phyloP scores from a whole-genome alignment of 768 basidiomycete species.

The Tylopilus sp. region DNA sequence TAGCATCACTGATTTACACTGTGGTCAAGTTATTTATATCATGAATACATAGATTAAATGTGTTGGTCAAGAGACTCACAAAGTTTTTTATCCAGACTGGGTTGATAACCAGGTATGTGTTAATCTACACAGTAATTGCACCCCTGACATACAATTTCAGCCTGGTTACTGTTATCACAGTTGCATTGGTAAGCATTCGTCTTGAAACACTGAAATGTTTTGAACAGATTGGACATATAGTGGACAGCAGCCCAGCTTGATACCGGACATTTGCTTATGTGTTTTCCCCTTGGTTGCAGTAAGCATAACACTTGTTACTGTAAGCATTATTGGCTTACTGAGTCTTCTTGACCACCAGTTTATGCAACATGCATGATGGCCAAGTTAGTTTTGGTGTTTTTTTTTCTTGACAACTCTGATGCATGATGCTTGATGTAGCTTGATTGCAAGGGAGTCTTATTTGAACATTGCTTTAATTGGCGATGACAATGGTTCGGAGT shows the following conservation, averaged over 20 bases:
- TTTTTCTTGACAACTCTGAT: neutral
- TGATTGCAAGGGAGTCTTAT: slow-evolving; percentile 29
- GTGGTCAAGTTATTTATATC: neutral
- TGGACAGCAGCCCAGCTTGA: slow-evolving; percentile 21
- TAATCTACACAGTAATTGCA: neutral
- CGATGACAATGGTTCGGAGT: neutral
- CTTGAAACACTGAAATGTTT: neutral
- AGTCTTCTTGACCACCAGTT: slow-evolving; percentile 15
- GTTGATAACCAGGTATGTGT: slow-evolving; percentile 21
- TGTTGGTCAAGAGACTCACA: slow-evolving; percentile 15
- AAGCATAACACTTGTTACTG: neutral
- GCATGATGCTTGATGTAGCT: slow-evolving; percentile 9
- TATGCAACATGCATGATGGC: slow-evolving; percentile 29
- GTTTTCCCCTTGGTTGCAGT: slow-evolving; percentile 26
- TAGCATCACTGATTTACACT: neutral
- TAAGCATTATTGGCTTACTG: neutral
- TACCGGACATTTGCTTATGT: slow-evolving; percentile 18
- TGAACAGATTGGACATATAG: slow-evolving; percentile 4
- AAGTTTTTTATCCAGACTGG: slow-evolving; percentile 28
- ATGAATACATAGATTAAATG: slow-evolving; percentile 5
- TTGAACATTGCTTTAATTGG: slow-evolving; percentile 4
- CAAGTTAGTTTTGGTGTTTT: slow-evolving; percentile 16
- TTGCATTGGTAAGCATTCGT: slow-evolving; percentile 17
- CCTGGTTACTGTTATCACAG: slow-evolving; percentile 10
- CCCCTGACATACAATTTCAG: slow-evolving; percentile 9